Conservation (phyloP, 1,139 yeast species). For the Taiozyma sp. region DNA sequence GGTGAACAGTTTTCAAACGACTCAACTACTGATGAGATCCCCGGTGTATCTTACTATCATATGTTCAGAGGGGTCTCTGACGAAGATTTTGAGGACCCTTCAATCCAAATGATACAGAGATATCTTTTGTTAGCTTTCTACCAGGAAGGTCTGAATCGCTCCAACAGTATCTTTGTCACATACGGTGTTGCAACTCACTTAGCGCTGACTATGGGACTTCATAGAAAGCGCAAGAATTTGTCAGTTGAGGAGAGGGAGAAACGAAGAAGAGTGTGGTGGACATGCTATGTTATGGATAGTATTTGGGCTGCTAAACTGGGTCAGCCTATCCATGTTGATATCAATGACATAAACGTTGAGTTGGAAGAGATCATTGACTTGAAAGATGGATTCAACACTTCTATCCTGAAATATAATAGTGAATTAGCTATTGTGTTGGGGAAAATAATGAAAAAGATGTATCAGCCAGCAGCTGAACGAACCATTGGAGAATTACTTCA, state of each 20-base stretch:
- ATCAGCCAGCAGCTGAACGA: slow-evolving; percentile 16
- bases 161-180: slow-evolving; percentile 44
- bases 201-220: slow-evolving; percentile 41
- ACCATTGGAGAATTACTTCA: slow-evolving; percentile 14
- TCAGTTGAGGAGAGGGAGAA: slow-evolving; percentile 31
- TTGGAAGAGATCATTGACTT: slow-evolving; percentile 37
- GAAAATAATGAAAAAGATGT: slow-evolving; percentile 17
- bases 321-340: slow-evolving; percentile 42
- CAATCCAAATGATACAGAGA: slow-evolving; percentile 39
- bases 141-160: slow-evolving; percentile 44
- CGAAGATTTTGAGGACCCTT: slow-evolving; percentile 37
- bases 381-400: slow-evolving; percentile 28
- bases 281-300: slow-evolving; percentile 45
- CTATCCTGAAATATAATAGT: slow-evolving; percentile 11
- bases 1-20: slow-evolving; percentile 32
- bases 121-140: slow-evolving; percentile 42
- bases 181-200: slow-evolving; percentile 47
- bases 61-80: slow-evolving; percentile 38
- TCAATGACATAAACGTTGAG: slow-evolving; percentile 47
- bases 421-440: slow-evolving; percentile 15
- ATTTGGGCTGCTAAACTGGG: slow-evolving; percentile 47
- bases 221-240: slow-evolving; percentile 31
- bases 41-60: slow-evolving; percentile 33
- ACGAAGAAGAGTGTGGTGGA: slow-evolving; percentile 51
- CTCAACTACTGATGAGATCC: slow-evolving; percentile 16